phyloP scores from a whole-genome alignment of 108 stramenopile species.

The Cyclotella kingstonii region DNA sequence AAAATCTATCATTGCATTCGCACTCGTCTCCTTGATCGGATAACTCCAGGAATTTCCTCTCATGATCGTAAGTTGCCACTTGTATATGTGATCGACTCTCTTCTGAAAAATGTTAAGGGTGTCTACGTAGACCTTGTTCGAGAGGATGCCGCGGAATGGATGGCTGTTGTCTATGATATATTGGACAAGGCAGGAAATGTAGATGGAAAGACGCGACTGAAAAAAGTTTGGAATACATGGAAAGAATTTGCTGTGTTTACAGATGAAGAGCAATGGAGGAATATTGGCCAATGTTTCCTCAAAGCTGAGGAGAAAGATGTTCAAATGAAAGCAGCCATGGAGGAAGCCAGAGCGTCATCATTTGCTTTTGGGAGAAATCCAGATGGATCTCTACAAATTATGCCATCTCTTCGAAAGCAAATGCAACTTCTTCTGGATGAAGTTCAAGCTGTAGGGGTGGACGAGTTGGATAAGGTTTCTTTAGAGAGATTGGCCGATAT shows the following conservation, averaged over 20 bases:
- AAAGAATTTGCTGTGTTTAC: constrained; percentile 52
- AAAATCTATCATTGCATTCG: constrained; percentile 70
- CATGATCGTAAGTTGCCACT: constrained; percentile 67
- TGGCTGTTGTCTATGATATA: constrained; percentile 59
- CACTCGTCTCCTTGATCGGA: constrained; percentile 45
- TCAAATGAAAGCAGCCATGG: constrained; percentile 11
- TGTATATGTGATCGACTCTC: constrained; percentile 78
- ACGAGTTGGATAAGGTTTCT: constrained; percentile 84
- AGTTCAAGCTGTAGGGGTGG: constrained; percentile 61
- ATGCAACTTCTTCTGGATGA: constrained; percentile 85
- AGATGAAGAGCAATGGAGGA: constrained; percentile 50
- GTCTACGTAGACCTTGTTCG: constrained; percentile 66
- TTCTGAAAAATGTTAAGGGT: constrained; percentile 80
- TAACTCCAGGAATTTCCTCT: constrained; percentile 10
- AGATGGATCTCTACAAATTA: constrained; percentile 59
- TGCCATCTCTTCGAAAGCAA: constrained; percentile 52
- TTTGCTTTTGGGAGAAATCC: constrained; percentile 20
- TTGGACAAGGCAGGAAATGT: constrained; percentile 45
- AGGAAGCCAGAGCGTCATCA: constrained; percentile 1
- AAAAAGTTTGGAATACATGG: constrained; percentile 84
- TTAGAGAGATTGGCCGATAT: constrained; percentile 82
- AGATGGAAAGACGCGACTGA: constrained; percentile 50
- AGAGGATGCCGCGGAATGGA: constrained; percentile 67
- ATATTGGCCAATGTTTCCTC: constrained; percentile 68
- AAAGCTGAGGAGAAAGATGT: constrained; percentile 22